phyloP scores from a whole-genome alignment of 306 rosid species.

The Quercus suber region DNA sequence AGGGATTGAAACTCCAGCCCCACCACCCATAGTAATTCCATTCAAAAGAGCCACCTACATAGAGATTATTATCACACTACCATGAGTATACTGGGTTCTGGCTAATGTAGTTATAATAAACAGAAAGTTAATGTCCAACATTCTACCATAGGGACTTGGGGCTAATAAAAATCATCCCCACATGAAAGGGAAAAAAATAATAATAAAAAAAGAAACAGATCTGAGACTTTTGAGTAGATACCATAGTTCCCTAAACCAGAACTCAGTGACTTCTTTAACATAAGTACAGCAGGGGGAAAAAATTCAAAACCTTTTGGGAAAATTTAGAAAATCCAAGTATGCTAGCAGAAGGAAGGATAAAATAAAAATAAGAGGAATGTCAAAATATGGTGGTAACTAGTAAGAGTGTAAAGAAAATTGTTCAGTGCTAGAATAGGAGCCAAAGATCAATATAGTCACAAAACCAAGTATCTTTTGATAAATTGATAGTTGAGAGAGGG shows the following conservation, averaged over 20 bases:
- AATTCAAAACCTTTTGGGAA: neutral
- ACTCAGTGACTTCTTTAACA: neutral
- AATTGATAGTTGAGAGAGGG: too few species aligned
- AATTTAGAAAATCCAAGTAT: neutral
- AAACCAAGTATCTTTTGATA: too few species aligned
- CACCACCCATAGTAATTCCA: slow-evolving; percentile 97
- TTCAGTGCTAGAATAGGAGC: neutral
- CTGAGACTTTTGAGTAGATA: neutral
- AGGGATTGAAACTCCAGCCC: slow-evolving; percentile 90
- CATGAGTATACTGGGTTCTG: neutral
- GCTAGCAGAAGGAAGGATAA: neutral
- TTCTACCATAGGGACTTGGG: neutral
- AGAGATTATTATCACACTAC: slow-evolving; percentile 12
- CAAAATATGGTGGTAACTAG: too few species aligned
- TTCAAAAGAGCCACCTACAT: slow-evolving; percentile 81
- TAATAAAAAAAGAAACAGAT: neutral
- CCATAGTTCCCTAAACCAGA: neutral
- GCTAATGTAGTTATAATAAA: neutral
- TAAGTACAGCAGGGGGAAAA: neutral
- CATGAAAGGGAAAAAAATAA: too few species aligned
- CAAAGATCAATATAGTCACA: neutral
- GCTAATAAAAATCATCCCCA: neutral
- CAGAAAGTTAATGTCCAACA: neutral
- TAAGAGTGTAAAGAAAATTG: neutral
- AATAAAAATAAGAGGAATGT: neutral